Evolutionary conservation across 2,329 filamentous ascomycete genomes (phyloP).

Genomic region (Fusarium robinianum): DNA sequence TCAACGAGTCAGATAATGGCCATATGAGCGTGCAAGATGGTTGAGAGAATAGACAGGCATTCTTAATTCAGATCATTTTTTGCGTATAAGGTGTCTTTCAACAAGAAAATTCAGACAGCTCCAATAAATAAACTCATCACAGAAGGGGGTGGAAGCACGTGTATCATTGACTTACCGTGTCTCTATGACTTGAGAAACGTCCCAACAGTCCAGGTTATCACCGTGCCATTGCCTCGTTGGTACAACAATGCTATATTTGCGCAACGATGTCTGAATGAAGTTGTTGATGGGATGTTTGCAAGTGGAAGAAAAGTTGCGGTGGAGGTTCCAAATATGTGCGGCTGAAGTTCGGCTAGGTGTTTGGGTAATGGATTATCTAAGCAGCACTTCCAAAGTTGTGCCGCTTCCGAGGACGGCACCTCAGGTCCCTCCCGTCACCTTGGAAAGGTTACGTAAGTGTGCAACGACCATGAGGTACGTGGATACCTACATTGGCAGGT

Average conservation of each 20-base stretch:
- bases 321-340: too few relatives aligned
- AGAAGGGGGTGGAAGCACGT: slow-evolving; percentile 20
- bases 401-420: too few relatives aligned
- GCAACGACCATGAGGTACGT: too few relatives aligned
- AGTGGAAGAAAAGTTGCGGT: too few relatives aligned
- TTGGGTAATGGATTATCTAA: too few relatives aligned
- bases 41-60: background rate
- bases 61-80: slow-evolving; percentile 48
- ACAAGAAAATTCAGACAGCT: slow-evolving; percentile 74
- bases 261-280: slow-evolving; percentile 13
- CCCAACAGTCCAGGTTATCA: slow-evolving; percentile 7
- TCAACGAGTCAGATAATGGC: slow-evolving; percentile 15
- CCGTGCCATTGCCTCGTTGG: slow-evolving; percentile 4
- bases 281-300: slow-evolving; percentile 19
- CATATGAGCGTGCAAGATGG: background rate
- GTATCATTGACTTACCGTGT: slow-evolving; percentile 32
- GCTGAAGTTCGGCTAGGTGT: too few relatives aligned
- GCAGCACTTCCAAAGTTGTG: too few relatives aligned
- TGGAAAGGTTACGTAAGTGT: too few relatives aligned
- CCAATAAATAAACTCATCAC: slow-evolving; percentile 67
- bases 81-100: slow-evolving; percentile 66
- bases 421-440: too few relatives aligned
- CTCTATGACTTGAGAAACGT: slow-evolving; percentile 1
- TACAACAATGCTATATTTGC: slow-evolving; percentile 10
- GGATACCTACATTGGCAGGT: too few relatives aligned